Conservation (phyloP, 1,284 basidiomycete genomes). For the Tilletia setariae region DNA sequence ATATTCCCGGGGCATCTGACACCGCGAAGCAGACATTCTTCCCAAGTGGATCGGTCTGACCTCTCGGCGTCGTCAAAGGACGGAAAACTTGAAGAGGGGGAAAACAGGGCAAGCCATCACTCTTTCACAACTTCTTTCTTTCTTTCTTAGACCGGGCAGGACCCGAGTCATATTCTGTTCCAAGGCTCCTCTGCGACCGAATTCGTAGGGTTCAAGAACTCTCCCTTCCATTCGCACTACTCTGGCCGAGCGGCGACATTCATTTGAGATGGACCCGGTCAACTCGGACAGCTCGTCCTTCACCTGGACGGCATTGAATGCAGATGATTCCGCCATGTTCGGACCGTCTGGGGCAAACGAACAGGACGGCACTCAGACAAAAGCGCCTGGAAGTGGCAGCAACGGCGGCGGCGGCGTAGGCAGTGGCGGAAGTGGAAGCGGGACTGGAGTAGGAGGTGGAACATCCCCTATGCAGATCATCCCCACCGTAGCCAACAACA, state of each 20-base stretch:
- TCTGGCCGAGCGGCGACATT: neutral
- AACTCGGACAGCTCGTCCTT: slow-evolving; percentile 8
- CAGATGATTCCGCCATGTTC: neutral
- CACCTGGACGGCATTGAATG: slow-evolving; percentile 7
- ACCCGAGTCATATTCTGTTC: too few relatives aligned
- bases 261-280: slow-evolving; percentile 4
- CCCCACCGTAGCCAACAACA: neutral
- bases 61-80: too few relatives aligned
- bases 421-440: neutral
- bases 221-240: neutral
- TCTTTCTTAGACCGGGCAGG: neutral
- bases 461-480: slow-evolving; percentile 8
- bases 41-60: too few relatives aligned
- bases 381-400: neutral
- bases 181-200: too few relatives aligned
- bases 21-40: too few relatives aligned
- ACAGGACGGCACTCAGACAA: neutral
- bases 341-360: neutral
- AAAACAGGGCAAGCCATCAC: too few relatives aligned
- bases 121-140: too few relatives aligned
- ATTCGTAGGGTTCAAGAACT: too few relatives aligned
- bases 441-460: too few relatives aligned
- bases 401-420: neutral
- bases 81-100: too few relatives aligned
- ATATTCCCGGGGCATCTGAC: too few relatives aligned